Evolutionary conservation across 345 rosid genomes (phyloP), one percentile per base, ranked within the genome.

Genomic region (Eucalyptus pauciflora): DNA sequence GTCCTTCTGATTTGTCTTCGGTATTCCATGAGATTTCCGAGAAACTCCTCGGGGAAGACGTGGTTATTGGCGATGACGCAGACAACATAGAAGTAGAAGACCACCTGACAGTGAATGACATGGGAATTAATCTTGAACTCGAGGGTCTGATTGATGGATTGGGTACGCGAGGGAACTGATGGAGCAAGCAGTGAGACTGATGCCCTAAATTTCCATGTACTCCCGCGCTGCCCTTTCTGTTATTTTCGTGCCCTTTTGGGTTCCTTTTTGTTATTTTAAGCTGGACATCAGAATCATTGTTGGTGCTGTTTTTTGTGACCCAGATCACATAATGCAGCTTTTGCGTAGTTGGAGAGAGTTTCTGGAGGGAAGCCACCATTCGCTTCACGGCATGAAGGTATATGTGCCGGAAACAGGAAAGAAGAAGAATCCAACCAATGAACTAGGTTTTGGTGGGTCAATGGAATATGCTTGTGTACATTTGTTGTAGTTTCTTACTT

Each of bases 71-170:
- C n/a, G 67, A 60, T 13, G n/a, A 60, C 7, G 67, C 67, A 6
- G 67, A 27, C 67, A 12, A 60, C 4, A 29, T 60, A 48, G 67
- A 89, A n/a, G 87, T 52, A 17, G 89, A n/a, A 62, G 89, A 31
- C 10, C 31, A 52, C 41, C 89, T 87, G 24, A 90, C 83, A 12
- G 13, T 58, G 48, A 87, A 90, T 81, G 92, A 91, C 87, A 87
- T 91, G 2, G 88, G 88, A 17, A 67, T 91, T 31, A 89, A 90
- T 88, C 89, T 91, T 41, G 94, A 93, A 76, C 50, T 93, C 69
- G 92, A 93, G 89, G 93, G 91, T 86, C 86, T 93, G 91, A 69
- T 90, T 50, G 91, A 91, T 94, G 92, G 89, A 86, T 46, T 43
- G 89, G 94, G 31, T 60, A 27, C 87, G 86, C 51, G 91, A 87